A percentile compares a stretch with the other conserved stretches of the same genome.
These are phyloP conservation scores for Agroathelia rolfsii DNA, from an alignment of 1,284 basidiomycete genomes.

Conservation along the genomic window DNA sequence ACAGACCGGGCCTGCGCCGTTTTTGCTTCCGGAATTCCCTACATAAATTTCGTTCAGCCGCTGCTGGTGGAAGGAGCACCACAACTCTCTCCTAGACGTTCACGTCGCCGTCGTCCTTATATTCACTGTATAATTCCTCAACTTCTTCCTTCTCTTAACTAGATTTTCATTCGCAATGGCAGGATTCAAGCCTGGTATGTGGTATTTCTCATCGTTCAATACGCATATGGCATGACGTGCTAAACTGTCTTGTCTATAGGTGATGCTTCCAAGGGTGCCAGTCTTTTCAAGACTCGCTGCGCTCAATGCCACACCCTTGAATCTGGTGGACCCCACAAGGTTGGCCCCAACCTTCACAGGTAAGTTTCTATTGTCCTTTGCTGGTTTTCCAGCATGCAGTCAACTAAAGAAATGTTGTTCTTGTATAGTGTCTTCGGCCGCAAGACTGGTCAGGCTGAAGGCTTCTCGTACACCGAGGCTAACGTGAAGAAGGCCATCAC, in stretches of 20 bases:
- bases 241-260: conserved; percentile 35
- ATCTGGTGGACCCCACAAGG: conserved; percentile 78
- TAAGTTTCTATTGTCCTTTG: conserved; percentile 27
- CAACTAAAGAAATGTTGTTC: conserved; percentile 5
- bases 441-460: conserved; percentile 80
- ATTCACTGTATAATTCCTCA: no score
- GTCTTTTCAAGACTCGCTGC: conserved; percentile 93
- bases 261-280: conserved; percentile 82
- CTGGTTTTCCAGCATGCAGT: conserved; percentile 3
- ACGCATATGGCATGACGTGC: no score
- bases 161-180: no score
- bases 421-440: conserved; percentile 65
- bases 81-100: no score
- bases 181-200: no score
- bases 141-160: no score
- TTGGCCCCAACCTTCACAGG: conserved; percentile 94
- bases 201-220: no score
- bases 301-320: conserved; percentile 95
- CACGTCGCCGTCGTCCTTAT: no score
- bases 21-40: no score
- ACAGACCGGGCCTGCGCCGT: no score
- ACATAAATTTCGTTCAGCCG: no score
- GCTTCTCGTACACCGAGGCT: conserved; percentile 90
- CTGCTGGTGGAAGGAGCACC: no score
- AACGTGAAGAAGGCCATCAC: conserved; percentile 92